Evolutionary conservation across 345 rosid species (phyloP).

Genomic region (Turnera subulata): DNA sequence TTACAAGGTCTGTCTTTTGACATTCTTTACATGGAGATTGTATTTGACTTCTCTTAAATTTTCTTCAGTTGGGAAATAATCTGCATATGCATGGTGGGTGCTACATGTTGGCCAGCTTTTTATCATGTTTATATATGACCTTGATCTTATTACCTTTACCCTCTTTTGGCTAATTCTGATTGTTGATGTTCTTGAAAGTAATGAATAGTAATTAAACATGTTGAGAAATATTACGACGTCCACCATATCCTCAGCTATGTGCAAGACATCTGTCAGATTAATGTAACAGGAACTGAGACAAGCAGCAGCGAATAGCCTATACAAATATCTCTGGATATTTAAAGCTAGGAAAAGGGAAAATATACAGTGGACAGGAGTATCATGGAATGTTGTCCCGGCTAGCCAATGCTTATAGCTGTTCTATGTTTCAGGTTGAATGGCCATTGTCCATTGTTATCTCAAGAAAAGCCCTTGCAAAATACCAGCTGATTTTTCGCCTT

Average conservation of each 20-base stretch:
- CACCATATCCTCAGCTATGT: too few species aligned
- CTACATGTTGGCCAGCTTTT: not conserved
- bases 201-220: too few species aligned
- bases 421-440: constrained; percentile 76
- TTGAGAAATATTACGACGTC: too few species aligned
- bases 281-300: too few species aligned
- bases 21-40: not conserved
- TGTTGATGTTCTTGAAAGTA: too few species aligned
- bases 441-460: constrained; percentile 92
- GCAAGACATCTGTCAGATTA: too few species aligned
- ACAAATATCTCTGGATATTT: too few species aligned
- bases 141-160: not conserved
- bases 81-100: too few species aligned
- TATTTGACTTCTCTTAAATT: not conserved
- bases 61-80: not conserved
- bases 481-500: constrained; percentile 87
- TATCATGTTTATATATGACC: not conserved
- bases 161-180: not conserved
- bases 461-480: constrained; percentile 80
- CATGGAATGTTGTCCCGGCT: not conserved
- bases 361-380: too few species aligned
- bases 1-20: constrained; percentile 61
- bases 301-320: too few species aligned
- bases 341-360: too few species aligned
- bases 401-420: not conserved